These are phyloP conservation scores for Perkinsus marinus DNA, from an alignment of 169 alveolate genomes.

Conservation along the genomic window DNA sequence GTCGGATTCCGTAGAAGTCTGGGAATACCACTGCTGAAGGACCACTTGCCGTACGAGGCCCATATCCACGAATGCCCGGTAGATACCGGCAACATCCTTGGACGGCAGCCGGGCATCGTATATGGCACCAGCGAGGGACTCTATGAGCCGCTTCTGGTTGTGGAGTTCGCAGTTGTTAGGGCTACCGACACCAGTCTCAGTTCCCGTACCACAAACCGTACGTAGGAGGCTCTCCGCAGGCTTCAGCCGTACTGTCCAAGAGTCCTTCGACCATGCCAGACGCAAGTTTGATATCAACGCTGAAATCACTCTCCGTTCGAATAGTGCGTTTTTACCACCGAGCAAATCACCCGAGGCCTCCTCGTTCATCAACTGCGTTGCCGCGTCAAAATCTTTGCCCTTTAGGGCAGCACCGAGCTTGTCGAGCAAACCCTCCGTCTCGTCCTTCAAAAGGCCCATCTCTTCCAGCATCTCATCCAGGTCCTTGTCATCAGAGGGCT, in stretches of 20 bases:
- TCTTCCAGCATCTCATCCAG: neutral
- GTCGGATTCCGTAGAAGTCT: neutral
- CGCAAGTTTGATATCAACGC: neutral
- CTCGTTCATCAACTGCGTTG: neutral
- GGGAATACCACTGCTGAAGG: neutral
- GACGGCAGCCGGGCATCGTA: neutral
- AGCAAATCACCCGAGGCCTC: neutral
- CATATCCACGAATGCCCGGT: neutral
- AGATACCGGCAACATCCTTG: neutral
- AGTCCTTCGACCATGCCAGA: neutral
- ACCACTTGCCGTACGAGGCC: neutral
- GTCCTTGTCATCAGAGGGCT: neutral
- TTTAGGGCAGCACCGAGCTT: neutral
- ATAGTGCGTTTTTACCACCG: neutral
- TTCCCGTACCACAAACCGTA: neutral
- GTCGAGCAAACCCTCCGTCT: neutral
- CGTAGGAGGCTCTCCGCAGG: neutral
- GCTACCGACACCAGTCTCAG: neutral
- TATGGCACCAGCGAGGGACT: neutral
- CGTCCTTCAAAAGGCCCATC: neutral
- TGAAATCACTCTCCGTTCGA: neutral
- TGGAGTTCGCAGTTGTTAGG: neutral
- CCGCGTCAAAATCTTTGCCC: neutral
- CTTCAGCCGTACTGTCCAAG: neutral
- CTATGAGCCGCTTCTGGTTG: neutral